Evolutionary conservation across 225 moss, liverwort and hornwort species (phyloP).

Genomic region (Polytrichum formosum): DNA sequence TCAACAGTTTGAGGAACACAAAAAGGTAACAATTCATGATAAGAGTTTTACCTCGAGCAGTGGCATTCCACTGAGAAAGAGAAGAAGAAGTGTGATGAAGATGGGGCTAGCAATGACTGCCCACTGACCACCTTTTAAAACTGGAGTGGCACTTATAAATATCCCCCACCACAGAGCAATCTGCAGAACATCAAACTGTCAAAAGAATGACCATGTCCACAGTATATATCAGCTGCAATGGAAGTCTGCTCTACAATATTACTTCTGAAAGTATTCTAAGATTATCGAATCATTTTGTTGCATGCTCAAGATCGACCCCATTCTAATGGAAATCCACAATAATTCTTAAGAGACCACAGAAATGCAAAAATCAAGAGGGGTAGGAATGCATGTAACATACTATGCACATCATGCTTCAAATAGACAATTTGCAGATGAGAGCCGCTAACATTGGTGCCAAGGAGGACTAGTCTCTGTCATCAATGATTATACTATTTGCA

Average conservation of each 20-base stretch:
- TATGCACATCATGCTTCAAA: neutral
- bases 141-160: conserved; percentile 82
- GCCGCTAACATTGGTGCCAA: neutral
- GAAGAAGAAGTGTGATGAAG: conserved; percentile 73
- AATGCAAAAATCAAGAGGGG: neutral
- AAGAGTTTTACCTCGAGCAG: conserved; percentile 60
- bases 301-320: too few relatives aligned
- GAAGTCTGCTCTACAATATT: neutral
- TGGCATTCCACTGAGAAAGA: conserved; percentile 93
- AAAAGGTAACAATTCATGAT: conserved; percentile 5
- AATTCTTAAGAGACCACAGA: too few relatives aligned
- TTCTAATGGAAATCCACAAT: too few relatives aligned
- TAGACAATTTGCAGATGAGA: neutral
- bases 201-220: neutral
- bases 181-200: conserved; percentile 24
- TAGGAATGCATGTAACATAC: too few relatives aligned
- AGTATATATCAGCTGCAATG: neutral
- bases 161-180: conserved; percentile 93
- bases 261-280: neutral
- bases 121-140: conserved; percentile 81
- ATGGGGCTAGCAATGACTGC: conserved; percentile 75
- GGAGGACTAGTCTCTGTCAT: neutral
- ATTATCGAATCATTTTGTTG: too few relatives aligned
- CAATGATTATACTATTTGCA: neutral
- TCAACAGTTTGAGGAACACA: too few relatives aligned